Evolutionary conservation across 2,329 filamentous ascomycete species (phyloP).

Genomic region (Lasiodiplodia sp.): DNA sequence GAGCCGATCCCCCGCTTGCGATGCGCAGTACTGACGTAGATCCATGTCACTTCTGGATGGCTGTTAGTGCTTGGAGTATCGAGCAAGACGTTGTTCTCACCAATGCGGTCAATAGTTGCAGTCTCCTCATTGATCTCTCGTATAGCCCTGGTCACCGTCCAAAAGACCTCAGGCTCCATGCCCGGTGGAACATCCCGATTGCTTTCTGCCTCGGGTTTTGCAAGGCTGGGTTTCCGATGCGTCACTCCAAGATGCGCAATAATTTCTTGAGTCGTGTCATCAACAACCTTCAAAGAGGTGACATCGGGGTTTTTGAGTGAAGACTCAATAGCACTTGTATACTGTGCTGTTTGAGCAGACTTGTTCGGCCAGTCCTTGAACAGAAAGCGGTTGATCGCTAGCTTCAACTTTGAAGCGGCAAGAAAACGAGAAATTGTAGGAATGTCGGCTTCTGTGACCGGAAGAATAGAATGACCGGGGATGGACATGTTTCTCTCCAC

Average conservation of each 20-base stretch:
- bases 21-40: constrained; percentile 17
- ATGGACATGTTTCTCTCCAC: neutral
- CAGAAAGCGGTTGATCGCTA: constrained; percentile 31
- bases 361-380: constrained; percentile 30
- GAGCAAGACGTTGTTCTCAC: neutral
- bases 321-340: neutral
- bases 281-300: neutral
- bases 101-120: neutral
- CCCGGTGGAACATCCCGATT: neutral
- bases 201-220: neutral
- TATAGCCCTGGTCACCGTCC: neutral
- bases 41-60: constrained; percentile 16
- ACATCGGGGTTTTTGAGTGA: neutral
- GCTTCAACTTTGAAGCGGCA: constrained; percentile 25
- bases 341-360: constrained; percentile 23
- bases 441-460: constrained; percentile 10
- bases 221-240: neutral
- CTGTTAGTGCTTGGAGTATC: neutral
- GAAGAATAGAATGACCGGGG: constrained; percentile 22
- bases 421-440: constrained; percentile 18
- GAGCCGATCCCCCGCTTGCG: constrained; percentile 18
- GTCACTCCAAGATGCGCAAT: neutral
- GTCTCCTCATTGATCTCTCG: neutral
- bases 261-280: neutral
- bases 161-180: neutral